phyloP scores from a whole-genome alignment of 768 basidiomycete genomes.

The Roridomyces roridus region DNA sequence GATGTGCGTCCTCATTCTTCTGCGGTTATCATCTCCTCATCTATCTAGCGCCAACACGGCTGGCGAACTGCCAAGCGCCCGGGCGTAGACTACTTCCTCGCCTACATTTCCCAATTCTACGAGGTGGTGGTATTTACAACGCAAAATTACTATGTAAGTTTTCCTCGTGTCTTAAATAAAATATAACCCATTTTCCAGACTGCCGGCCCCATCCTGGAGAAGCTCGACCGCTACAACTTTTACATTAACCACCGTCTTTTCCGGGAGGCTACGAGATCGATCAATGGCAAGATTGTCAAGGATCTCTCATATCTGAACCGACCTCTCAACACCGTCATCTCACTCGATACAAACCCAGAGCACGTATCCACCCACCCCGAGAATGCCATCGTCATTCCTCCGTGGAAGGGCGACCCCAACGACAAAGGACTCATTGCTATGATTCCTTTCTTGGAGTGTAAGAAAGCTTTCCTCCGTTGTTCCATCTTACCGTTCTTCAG shows the following conservation, averaged over 20 bases:
- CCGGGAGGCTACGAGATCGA: slow-evolving; percentile 87
- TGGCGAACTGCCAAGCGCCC: slow-evolving; percentile 99
- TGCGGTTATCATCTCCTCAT: slow-evolving; percentile 3
- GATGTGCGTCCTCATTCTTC: slow-evolving; percentile 65
- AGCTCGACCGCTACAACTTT: slow-evolving; percentile 92
- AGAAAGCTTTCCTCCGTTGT: slow-evolving; percentile 30
- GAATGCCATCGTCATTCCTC: slow-evolving; percentile 82
- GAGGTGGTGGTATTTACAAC: slow-evolving; percentile 96
- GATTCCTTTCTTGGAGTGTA: slow-evolving; percentile 97
- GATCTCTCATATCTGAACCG: slow-evolving; percentile 96
- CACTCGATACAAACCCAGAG: slow-evolving; percentile 85
- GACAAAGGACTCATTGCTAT: slow-evolving; percentile 83
- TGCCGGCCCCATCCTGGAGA: slow-evolving; percentile 86
- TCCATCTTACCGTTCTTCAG: slow-evolving; percentile 44
- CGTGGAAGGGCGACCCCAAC: slow-evolving; percentile 82
- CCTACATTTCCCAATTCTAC: slow-evolving; percentile 96
- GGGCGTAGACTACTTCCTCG: slow-evolving; percentile 97
- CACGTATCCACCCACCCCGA: slow-evolving; percentile 84
- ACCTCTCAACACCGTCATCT: slow-evolving; percentile 86
- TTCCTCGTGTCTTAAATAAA: neutral
- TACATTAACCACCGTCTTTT: slow-evolving; percentile 90
- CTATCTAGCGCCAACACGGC: slow-evolving; percentile 79
- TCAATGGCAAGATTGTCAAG: slow-evolving; percentile 88
- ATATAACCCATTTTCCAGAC: slow-evolving; percentile 60
- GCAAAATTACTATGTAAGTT: slow-evolving; percentile 85